phyloP scores from a whole-genome alignment of 495 filamentous ascomycete genomes.

The Aspergillus heteromorphus region DNA sequence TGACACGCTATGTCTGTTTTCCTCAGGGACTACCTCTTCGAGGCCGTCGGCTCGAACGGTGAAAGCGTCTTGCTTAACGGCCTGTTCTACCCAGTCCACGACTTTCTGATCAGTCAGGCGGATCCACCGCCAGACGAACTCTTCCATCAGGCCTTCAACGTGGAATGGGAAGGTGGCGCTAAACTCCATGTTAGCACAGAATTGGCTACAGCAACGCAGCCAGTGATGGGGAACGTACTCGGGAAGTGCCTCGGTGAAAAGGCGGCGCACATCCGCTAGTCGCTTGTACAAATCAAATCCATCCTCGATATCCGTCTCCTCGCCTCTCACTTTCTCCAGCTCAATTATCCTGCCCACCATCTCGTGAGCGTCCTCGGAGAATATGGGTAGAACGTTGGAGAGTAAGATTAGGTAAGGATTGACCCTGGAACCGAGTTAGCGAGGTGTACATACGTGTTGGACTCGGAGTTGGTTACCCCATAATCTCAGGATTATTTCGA shows the following conservation, averaged over 20 bases:
- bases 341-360: conserved; percentile 76
- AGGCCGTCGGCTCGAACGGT: conserved; percentile 56
- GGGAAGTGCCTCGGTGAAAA: conserved; percentile 69
- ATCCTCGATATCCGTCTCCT: conserved; percentile 80
- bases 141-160: conserved; percentile 77
- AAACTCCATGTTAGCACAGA: conserved; percentile 11
- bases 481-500: conserved; percentile 77
- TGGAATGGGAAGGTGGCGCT: conserved; percentile 69
- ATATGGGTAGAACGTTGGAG: conserved; percentile 78
- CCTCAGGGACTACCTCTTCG: conserved; percentile 62
- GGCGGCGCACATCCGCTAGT: conserved; percentile 72
- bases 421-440: conserved; percentile 43
- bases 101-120: conserved; percentile 71
- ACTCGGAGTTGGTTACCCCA: conserved; percentile 55
- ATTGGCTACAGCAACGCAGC: not conserved
- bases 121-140: conserved; percentile 96
- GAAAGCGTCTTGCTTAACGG: conserved; percentile 84
- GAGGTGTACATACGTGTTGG: not conserved
- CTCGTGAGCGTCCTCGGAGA: conserved; percentile 79
- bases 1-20: conserved; percentile 86
- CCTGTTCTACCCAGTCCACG: conserved; percentile 79
- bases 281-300: conserved; percentile 92
- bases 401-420: conserved; percentile 78
- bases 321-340: conserved; percentile 56
- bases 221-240: conserved; percentile 32